Conservation (phyloP, 495 filamentous ascomycete species). For the Xylaria bambusicola region DNA sequence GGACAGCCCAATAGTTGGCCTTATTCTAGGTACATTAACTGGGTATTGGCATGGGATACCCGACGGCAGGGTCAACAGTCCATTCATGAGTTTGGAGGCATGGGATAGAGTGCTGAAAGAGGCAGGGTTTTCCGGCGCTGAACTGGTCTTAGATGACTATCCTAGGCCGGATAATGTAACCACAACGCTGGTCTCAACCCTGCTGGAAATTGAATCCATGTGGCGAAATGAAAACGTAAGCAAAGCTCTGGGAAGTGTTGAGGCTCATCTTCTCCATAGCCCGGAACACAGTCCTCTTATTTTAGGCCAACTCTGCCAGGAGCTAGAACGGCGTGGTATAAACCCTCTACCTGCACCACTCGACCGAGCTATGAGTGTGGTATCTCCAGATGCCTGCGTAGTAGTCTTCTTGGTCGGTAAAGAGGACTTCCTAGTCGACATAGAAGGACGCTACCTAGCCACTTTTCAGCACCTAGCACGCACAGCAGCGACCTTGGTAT, state of each 20-base stretch:
- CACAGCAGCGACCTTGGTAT: constrained; percentile 28
- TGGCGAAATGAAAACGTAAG: not conserved
- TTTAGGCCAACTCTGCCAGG: not conserved
- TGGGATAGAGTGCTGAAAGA: constrained; percentile 44
- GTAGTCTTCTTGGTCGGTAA: constrained; percentile 25
- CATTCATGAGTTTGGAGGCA: constrained; percentile 30
- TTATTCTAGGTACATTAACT: constrained; percentile 21
- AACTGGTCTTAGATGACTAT: constrained; percentile 26
- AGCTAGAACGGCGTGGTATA: constrained; percentile 4
- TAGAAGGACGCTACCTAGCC: constrained; percentile 16
- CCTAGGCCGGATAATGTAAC: constrained; percentile 17
- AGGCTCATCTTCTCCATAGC: constrained; percentile 2
- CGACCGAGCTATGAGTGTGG: not conserved
- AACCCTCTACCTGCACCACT: not conserved
- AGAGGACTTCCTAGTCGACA: constrained; percentile 16
- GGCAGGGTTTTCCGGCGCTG: constrained; percentile 48
- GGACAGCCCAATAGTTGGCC: constrained; percentile 15
- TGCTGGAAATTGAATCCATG: not conserved
- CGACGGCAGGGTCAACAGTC: constrained; percentile 37
- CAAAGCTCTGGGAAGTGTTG: not conserved
- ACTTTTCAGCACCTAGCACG: constrained; percentile 27
- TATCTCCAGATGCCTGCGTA: constrained; percentile 15
- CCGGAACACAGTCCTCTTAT: not conserved
- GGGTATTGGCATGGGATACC: constrained; percentile 43
- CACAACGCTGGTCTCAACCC: constrained; percentile 18